Percentiles rank a stretch among this genome's conserved stretches.
These are phyloP conservation scores for Plasmopara muralis DNA, from an alignment of 352 stramenopile genomes.

Conservation along the genomic window DNA sequence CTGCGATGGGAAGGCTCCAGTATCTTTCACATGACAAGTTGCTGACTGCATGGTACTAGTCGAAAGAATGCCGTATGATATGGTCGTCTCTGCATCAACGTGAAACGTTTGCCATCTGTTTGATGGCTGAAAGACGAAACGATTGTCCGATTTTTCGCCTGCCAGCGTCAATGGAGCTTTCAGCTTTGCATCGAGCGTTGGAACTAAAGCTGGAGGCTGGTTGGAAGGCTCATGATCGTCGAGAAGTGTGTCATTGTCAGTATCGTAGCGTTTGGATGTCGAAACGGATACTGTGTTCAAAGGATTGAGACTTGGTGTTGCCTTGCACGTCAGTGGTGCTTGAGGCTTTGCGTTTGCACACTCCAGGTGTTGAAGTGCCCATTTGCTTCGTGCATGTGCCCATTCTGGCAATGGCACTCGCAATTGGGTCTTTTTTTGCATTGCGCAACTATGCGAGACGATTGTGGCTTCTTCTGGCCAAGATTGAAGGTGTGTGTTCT, in stretches of 20 bases:
- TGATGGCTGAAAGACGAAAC: slow-evolving; percentile 35
- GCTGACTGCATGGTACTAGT: slow-evolving; percentile 21
- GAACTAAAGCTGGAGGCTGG: slow-evolving; percentile 1
- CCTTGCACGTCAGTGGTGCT: slow-evolving; percentile 18
- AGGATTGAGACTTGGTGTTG: slow-evolving; percentile 16
- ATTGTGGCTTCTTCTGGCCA: too few relatives aligned
- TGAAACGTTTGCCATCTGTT: slow-evolving; percentile 35
- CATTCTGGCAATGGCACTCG: slow-evolving; percentile 40
- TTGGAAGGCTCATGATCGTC: slow-evolving; percentile 5
- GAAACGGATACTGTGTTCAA: slow-evolving; percentile 11
- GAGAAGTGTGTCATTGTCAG: too few relatives aligned
- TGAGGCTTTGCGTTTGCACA: slow-evolving; percentile 8
- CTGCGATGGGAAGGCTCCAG: slow-evolving; percentile 1
- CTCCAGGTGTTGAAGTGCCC: slow-evolving; percentile 54
- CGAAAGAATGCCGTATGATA: slow-evolving; percentile 48
- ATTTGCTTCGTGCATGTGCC: slow-evolving; percentile 62
- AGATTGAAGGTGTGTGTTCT: too few relatives aligned
- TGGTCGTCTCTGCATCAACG: slow-evolving; percentile 34
- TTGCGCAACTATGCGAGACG: too few relatives aligned
- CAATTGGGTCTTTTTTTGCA: neutral
- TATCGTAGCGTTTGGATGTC: neutral
- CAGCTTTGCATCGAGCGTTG: slow-evolving; percentile 12
- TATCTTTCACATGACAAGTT: neutral
- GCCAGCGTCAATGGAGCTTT: slow-evolving; percentile 7
- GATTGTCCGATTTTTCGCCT: slow-evolving; percentile 11